Base-by-base conservation (phyloP, 371 early-diverging fungal species). In the Zychaea mexicana region DNA sequence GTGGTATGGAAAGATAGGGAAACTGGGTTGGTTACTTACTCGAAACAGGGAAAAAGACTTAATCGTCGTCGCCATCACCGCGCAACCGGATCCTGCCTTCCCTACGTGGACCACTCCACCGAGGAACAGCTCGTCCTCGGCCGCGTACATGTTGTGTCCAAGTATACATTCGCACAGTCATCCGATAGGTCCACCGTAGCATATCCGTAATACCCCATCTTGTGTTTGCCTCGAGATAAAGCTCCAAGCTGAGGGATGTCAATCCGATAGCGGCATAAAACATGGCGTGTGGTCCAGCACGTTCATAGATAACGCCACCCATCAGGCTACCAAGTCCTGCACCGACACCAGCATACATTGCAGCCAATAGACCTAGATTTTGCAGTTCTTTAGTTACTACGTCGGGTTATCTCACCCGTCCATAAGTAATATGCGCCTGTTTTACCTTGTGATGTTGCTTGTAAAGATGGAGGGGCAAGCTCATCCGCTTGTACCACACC, bases 401-500 rank as follows among this genome's bases (percentile, higher is more conserved):
- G n/a, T n/a, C n/a, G n/a, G n/a, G n/a, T n/a, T n/a, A n/a, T n/a
- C n/a, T n/a, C n/a, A n/a, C n/a, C n/a, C n/a, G n/a, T n/a, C n/a
- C n/a, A n/a, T n/a, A n/a, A n/a, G n/a, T n/a, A n/a, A n/a, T n/a
- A n/a, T n/a, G n/a, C n/a, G n/a, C n/a, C n/a, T 12, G 17, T 45
- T 49, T 49, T 61, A 76, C 73, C 82, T 73, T 82, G 82, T 3
- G 82, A 82, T 26, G 82, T 82, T n/a, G 82, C 82, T 60, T 82
- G 82, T 47, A 82, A 60, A 21, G 78, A 76, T 10, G 83, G 79
- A 24, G 83, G 80, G 0, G 83, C 76, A 12, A 82, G 55, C 49
- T 79, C 83, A 60, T 82, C 83, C 1, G 83, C 83, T 57, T 82
- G 79, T 5, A 82, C 83, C 2, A 82, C 83, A 38, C 83, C 83